Evolutionary conservation across 179 eudicot species (phyloP), one percentile per base, ranked within the genome.

Genomic region (Actinidia chinensis): DNA sequence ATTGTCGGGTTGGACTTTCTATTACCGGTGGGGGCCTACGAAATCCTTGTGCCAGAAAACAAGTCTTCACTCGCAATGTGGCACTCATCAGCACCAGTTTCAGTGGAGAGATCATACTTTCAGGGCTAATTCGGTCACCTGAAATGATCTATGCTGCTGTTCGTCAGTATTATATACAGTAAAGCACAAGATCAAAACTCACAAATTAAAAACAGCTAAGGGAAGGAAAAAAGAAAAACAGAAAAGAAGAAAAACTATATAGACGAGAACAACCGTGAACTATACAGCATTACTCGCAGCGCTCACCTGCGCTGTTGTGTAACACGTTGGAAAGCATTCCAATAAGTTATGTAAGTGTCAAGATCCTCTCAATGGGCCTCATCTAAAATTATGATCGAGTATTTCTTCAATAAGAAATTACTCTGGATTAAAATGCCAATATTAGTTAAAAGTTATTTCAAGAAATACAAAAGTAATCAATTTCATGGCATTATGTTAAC

Each of bases 291-390:
- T 9, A 44, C 14, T 65, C 11, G 71, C 46, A 68, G 69, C 46
- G 36, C 66, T 76, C 77, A 94, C 95, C 90, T 88, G 22, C 97
- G 93, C 83, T 75, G 71, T 79, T 69, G 86, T 79, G 90, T 84
- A 74, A 89, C 84, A 65, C 98, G 96, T n/a, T n/a, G 66, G 99
- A 96, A 81, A 94, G 97, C 98, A 92, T 91, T 83, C 99, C 99
- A 67, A 92, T 90, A 73, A 96, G 99, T n/a, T 79, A 94, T 91
- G 83, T 96, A 97, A 8, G 98, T 96, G 82, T 92, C 89, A 96
- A 84, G 86, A 95, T 96, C 85, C 99, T 91, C 81, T 94, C 97
- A n/a, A 85, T 96, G 99, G 87, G 94, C 99, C 87, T 96, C 99
- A 83, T 96, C 99, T 91, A 96, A 84, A n/a, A n/a, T n/a, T n/a